Evolutionary conservation across 1,284 basidiomycete species (phyloP).

Genomic region (Trametes pubescens): DNA sequence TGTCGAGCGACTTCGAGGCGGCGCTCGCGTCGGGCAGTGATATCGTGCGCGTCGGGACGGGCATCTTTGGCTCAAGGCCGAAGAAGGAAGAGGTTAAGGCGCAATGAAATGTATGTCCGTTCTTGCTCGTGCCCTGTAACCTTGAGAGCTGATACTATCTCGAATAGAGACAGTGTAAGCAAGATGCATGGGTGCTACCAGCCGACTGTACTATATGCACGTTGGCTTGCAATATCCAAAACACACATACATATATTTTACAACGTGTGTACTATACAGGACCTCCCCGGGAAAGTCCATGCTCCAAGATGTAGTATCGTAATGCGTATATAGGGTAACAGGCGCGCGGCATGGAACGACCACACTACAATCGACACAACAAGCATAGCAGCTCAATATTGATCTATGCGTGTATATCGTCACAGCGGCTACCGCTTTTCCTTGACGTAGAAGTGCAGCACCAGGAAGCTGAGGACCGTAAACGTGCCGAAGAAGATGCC

Average conservation of each 20-base stretch:
- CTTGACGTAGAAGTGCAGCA: constrained; percentile 88
- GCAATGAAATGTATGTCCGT: background rate
- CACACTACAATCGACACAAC: background rate
- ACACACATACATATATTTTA: constrained; percentile 21
- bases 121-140: too few relatives aligned
- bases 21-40: constrained; percentile 72
- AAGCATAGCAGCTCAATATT: too few relatives aligned
- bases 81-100: constrained; percentile 51
- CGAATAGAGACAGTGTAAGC: too few relatives aligned
- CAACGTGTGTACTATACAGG: constrained; percentile 24
- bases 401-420: background rate
- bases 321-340: constrained; percentile 8
- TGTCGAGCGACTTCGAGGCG: constrained; percentile 95
- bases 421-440: constrained; percentile 73
- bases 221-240: background rate
- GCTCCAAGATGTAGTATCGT: constrained; percentile 15
- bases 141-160: too few relatives aligned
- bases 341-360: background rate
- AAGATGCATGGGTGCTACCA: too few relatives aligned
- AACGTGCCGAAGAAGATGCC: constrained; percentile 86
- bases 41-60: constrained; percentile 91
- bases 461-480: constrained; percentile 78
- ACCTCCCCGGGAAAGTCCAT: constrained; percentile 20
- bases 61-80: constrained; percentile 84
- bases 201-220: too few relatives aligned